Base-by-base conservation (phyloP, 441 rosid species). In the Gossypium schwendimanii region DNA sequence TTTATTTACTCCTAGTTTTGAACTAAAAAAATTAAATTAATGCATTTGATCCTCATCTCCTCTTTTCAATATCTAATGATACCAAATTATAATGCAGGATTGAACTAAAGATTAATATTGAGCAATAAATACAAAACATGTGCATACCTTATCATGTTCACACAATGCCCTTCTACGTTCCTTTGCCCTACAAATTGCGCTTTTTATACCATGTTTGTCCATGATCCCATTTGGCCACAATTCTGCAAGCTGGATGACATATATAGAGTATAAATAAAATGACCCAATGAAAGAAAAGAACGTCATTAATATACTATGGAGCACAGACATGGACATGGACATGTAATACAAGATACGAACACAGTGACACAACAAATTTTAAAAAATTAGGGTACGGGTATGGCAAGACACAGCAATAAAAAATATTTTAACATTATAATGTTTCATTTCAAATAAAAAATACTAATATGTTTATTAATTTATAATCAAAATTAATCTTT, bases 141-240 rank as follows among this genome's bases (percentile, higher is more conserved):
- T 44, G 59, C 66, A 60, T 72, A 79, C 84, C 81, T 76, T 76
- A 45, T 60, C 60, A 33, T 53, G 15, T 49, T 69, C 72, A 57
- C 41, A 20, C 28, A 61, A 70, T 63, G 77, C 77, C 75, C 79
- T 78, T 63, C 75, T 65, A 33, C 82, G 75, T 61, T 79, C 80
- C 59, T 79, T 81, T 57, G 84, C 84, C 70, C 82, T 74, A 14
- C 57, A 55, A 58, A 81, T 79, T 62, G 81, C 84, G 50, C 71
- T 47, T 67, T 79, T 81, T 52, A 81, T 79, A 61, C 82, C 75
- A 63, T 72, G 74, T 36, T 71, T 79, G 79, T 79, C 82, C 84
- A 81, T 81, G 14, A 68, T 61, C 57, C 84, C 82, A 72, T 55
- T 74, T 59, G 84, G 84, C 84, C 84, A 81, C 71, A 81, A 50